Evolutionary conservation across 2,329 filamentous ascomycete genomes (phyloP).

Genomic region (Fusarium zealandicum): DNA sequence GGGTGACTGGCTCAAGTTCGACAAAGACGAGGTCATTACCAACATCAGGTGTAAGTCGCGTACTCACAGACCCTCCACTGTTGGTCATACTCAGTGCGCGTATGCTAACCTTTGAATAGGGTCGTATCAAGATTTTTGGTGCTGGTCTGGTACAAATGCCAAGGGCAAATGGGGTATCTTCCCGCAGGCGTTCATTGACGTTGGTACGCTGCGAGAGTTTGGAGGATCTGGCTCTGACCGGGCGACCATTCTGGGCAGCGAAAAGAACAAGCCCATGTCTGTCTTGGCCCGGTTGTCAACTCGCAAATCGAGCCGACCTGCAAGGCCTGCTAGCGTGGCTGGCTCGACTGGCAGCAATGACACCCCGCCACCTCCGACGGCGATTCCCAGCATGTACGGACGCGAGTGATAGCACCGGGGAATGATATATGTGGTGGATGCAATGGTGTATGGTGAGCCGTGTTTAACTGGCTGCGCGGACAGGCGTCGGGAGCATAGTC

Average conservation of each 20-base stretch:
- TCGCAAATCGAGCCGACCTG: constrained; percentile 40
- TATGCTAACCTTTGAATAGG: constrained; percentile 43
- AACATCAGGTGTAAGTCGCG: constrained; percentile 64
- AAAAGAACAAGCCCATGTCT: constrained; percentile 46
- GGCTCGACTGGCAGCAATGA: constrained; percentile 46
- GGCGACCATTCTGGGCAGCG: constrained; percentile 44
- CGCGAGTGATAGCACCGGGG: constrained; percentile 1
- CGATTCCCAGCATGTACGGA: constrained; percentile 14
- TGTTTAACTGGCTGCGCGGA: not conserved
- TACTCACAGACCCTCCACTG: not conserved
- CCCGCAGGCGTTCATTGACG: constrained; percentile 58
- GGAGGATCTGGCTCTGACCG: constrained; percentile 39
- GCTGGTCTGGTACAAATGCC: constrained; percentile 61
- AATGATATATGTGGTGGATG: constrained; percentile 1
- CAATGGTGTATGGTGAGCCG: constrained; percentile 13
- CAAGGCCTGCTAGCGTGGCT: constrained; percentile 45
- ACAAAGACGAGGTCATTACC: constrained; percentile 70
- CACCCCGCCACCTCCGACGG: constrained; percentile 31
- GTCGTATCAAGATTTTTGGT: constrained; percentile 60
- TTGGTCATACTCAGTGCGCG: not conserved
- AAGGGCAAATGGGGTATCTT: constrained; percentile 63
- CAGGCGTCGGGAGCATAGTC: constrained; percentile 28
- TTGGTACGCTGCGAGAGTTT: constrained; percentile 52
- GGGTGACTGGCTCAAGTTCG: constrained; percentile 64
- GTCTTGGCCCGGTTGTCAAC: constrained; percentile 48